These are phyloP conservation scores for Tulasnella sp. DNA, from an alignment of 768 basidiomycete species.

Conservation along the genomic window DNA sequence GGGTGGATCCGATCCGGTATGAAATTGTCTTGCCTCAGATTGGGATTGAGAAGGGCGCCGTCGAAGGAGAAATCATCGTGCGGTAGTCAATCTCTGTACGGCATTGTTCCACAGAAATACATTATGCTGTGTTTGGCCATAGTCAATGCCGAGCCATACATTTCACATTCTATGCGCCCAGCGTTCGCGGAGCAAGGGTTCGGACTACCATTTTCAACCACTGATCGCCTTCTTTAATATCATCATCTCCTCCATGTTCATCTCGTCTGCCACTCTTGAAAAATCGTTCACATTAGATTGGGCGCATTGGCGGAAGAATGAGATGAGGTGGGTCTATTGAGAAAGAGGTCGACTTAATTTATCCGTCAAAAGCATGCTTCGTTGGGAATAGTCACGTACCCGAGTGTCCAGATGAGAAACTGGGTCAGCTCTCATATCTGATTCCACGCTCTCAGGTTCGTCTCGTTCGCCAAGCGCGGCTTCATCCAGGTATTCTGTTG, in stretches of 20 bases:
- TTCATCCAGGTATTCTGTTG: slow-evolving; percentile 23
- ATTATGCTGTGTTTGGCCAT: too few species aligned
- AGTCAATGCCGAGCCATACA: too few species aligned
- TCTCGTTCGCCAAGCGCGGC: slow-evolving; percentile 64
- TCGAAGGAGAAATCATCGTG: slow-evolving; percentile 84
- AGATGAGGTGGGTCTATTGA: slow-evolving; percentile 50
- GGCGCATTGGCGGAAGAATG: slow-evolving; percentile 61
- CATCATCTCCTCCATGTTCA: slow-evolving; percentile 58
- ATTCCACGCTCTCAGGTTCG: slow-evolving; percentile 62
- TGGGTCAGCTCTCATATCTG: slow-evolving; percentile 78
- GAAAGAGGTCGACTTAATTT: background rate
- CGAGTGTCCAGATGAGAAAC: slow-evolving; percentile 77
- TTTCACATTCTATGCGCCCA: too few species aligned
- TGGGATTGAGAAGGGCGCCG: slow-evolving; percentile 64
- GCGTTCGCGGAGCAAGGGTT: too few species aligned
- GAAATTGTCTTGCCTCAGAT: slow-evolving; percentile 58
- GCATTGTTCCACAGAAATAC: too few species aligned
- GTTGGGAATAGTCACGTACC: slow-evolving; percentile 28
- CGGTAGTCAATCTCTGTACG: too few species aligned
- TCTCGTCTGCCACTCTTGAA: slow-evolving; percentile 47
- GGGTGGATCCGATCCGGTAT: slow-evolving; percentile 53
- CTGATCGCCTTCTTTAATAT: slow-evolving; percentile 1
- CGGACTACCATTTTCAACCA: background rate
- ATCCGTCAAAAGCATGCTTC: background rate
- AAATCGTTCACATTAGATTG: slow-evolving; percentile 52